These are phyloP conservation scores for Alloteropsis semialata DNA, from an alignment of 176 grass and related monocot species.

Conservation along the genomic window DNA sequence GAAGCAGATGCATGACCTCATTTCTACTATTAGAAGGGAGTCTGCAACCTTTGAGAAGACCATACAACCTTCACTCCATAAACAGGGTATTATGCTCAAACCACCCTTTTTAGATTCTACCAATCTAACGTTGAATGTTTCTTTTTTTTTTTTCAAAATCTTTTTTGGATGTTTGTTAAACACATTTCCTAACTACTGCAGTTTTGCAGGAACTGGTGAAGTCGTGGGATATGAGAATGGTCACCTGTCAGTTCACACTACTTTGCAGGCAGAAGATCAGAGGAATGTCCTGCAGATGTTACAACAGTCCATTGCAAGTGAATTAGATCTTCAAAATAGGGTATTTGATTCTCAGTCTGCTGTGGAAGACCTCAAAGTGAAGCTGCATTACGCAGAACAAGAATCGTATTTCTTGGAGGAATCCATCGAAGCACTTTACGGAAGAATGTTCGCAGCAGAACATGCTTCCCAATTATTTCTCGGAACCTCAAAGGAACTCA, in stretches of 20 bases:
- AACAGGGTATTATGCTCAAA: conserved; percentile 43
- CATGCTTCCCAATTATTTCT: conserved; percentile 55
- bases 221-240: conserved; percentile 38
- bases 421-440: conserved; percentile 41
- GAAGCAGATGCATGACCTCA: conserved; percentile 41
- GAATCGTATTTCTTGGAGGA: conserved; percentile 58
- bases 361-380: conserved; percentile 52
- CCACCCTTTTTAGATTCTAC: not conserved
- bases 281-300: conserved; percentile 67
- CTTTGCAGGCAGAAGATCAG: conserved; percentile 40
- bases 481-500: conserved; percentile 57
- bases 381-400: conserved; percentile 39
- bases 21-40: conserved; percentile 42
- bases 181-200: not conserved
- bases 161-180: too few species aligned
- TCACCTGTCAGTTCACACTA: conserved; percentile 28
- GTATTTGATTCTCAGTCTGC: conserved; percentile 39
- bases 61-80: conserved; percentile 31
- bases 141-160: too few species aligned
- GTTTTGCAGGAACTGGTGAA: conserved; percentile 38
- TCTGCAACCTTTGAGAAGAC: conserved; percentile 35
- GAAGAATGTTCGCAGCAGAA: conserved; percentile 62
- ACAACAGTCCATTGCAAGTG: conserved; percentile 68
- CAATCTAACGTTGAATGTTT: not conserved
- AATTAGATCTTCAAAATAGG: conserved; percentile 58